Conservation (phyloP, 2,329 filamentous ascomycete genomes). For the Cordyceps cicadae region DNA sequence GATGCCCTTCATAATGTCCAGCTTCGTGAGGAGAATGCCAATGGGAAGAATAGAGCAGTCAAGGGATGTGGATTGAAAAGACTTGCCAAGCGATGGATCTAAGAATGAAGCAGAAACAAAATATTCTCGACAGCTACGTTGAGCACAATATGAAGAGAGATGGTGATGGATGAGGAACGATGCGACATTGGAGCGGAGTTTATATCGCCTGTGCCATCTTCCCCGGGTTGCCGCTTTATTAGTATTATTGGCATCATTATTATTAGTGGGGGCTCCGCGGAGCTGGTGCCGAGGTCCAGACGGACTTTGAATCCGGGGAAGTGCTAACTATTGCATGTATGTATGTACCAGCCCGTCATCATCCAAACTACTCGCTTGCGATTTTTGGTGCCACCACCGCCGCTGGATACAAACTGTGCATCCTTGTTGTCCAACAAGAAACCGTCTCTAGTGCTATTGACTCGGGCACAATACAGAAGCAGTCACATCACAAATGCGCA, state of each 20-base stretch:
- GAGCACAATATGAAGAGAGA: not conserved
- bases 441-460: too few species aligned
- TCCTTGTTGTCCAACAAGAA: too few species aligned
- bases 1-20: slow-evolving; percentile 60
- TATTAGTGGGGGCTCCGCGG: slow-evolving; percentile 3
- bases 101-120: not conserved
- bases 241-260: too few species aligned
- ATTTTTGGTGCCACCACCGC: too few species aligned
- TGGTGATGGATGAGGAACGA: too few species aligned
- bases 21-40: not conserved
- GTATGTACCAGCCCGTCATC: too few species aligned
- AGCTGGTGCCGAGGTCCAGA: slow-evolving; percentile 3
- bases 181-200: not conserved
- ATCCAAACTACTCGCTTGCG: too few species aligned
- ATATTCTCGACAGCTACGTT: not conserved
- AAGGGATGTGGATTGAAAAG: not conserved
- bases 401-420: too few species aligned
- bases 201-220: not conserved
- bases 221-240: not conserved
- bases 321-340: too few species aligned
- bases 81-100: not conserved
- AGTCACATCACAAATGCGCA: not conserved
- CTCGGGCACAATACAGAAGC: not conserved
- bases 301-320: not conserved
- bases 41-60: not conserved